Evolutionary conservation across 345 rosid species (phyloP).

Genomic region (Limnanthes douglasii): DNA sequence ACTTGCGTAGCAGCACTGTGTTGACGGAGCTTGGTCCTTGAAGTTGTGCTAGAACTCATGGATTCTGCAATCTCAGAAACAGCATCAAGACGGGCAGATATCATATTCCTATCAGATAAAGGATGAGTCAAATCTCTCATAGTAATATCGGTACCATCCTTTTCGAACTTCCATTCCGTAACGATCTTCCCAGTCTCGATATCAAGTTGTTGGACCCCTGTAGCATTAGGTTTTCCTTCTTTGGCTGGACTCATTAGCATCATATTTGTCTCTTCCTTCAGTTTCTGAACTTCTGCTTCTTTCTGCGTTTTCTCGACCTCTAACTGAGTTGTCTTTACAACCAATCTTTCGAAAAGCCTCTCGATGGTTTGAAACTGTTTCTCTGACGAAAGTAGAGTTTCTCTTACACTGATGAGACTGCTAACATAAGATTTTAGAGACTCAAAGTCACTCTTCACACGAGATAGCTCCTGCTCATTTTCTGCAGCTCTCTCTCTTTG

Average conservation of each 20-base stretch:
- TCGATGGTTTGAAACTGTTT: constrained; percentile 88
- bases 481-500: constrained; percentile 76
- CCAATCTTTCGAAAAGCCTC: constrained; percentile 84
- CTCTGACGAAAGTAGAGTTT: constrained; percentile 87
- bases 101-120: constrained; percentile 65
- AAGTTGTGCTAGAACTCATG: constrained; percentile 67
- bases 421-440: constrained; percentile 74
- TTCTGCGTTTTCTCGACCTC: no score
- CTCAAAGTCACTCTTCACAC: constrained; percentile 85
- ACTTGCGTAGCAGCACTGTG: constrained; percentile 95
- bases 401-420: constrained; percentile 81
- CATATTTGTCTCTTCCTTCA: constrained; percentile 89
- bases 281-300: no score
- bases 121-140: constrained; percentile 94
- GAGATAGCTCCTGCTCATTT: constrained; percentile 82
- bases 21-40: constrained; percentile 88
- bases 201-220: constrained; percentile 74
- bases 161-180: constrained; percentile 80
- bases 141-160: constrained; percentile 66
- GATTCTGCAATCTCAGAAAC: constrained; percentile 87
- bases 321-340: no score
- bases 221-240: constrained; percentile 51
- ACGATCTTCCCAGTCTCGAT: constrained; percentile 82
- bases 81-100: constrained; percentile 90
- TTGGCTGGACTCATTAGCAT: constrained; percentile 88